Evolutionary conservation across 805 yeast species (phyloP), one percentile per base, ranked within the genome.

Genomic region (Metschnikowia rubicola): DNA sequence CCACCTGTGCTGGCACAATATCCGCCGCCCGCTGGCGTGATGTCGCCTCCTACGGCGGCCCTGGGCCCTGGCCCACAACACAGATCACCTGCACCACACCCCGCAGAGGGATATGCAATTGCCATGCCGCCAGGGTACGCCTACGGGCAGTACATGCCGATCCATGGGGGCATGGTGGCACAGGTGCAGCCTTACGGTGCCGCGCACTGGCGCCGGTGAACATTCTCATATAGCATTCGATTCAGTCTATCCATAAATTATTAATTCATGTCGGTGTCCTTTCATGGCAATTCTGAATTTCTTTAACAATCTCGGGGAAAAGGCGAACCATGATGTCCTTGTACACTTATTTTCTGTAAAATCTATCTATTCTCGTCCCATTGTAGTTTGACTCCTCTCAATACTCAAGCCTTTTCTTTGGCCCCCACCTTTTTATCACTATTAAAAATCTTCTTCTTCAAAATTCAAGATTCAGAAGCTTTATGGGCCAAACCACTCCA

Each of bases 91-190:
- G 46, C 39, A 35, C 52, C 50, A 8, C 47, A 38, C 12, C 56
- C 54, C 10, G 45, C 40, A 8, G 55, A 54, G 21, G 58, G 56
- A 7, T 54, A 56, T 40, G 55, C 54, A 4, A 43, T 53, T 41
- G 50, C 53, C 4, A 47, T 50, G 38, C 69, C 70, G 9, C 73
- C 71, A 13, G 71, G 70, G 1, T 70, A 67, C 47, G 60, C 67
- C 8, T 71, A 70, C 51, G 67, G 66, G n/a, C 70, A 63, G 43
- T 68, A 67, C 46, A 58, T 63, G 38, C 70, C 72, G 1, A 51
- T 66, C 46, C 69, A 61, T 21, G 69, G 68, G 8, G 67, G 65
- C 9, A 59, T 64, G 43, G 59, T 64, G 12, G 51, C 62, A 8
- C 63, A 57, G 32, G 55, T 55, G 42, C 63, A 53, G 36, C 58